Evolutionary conservation across 2,329 filamentous ascomycete species (phyloP), one percentile per base, ranked within the genome.

Genomic region (Microdochium paspali): DNA sequence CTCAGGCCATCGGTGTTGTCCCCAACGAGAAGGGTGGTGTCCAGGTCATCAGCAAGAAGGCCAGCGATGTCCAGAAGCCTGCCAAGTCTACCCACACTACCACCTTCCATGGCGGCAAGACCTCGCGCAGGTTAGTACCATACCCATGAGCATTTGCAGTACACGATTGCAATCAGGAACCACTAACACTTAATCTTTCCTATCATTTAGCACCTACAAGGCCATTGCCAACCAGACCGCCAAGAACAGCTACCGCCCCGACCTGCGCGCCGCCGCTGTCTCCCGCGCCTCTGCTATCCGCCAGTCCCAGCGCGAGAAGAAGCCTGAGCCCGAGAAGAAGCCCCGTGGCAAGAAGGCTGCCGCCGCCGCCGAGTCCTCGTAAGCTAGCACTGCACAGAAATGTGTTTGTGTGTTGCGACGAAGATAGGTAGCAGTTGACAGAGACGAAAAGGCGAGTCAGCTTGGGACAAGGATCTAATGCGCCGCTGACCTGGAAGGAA

Each of bases 201-300:
- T 61, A 51, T 56, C 42, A 24, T 46, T 45, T 56, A 93, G 89
- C 80, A 85, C 86, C 74, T 97, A 90, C 84, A 87, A 86, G 76
- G 79, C 79, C 62, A 82, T 97, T 67, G 90, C 90, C 73, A 85
- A 81, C 76, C 76, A 77, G 68, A 82, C 84, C 61, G 85, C 89
- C 69, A 90, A 89, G 82, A 79, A 79, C 67, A 80, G 84, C 66
- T 98, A 97, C 85, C 87, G 87, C 61, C 63, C 78, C 62, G 87
- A 91, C 67, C 78, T 90, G 70, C 85, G 85, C 60, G 72, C 79
- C 63, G 76, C 77, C 62, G 90, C 91, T 61, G 84, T 97, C 63
- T 76, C 89, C 71, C 88, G 93, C 65, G 89, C 86, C 66, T 90
- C 84, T 63, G 89, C 90, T 63, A 80, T 95, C 76, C 86, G 84